These are phyloP conservation scores for Naganishia liquefaciens DNA, from an alignment of 1,284 basidiomycete genomes.

Conservation along the genomic window DNA sequence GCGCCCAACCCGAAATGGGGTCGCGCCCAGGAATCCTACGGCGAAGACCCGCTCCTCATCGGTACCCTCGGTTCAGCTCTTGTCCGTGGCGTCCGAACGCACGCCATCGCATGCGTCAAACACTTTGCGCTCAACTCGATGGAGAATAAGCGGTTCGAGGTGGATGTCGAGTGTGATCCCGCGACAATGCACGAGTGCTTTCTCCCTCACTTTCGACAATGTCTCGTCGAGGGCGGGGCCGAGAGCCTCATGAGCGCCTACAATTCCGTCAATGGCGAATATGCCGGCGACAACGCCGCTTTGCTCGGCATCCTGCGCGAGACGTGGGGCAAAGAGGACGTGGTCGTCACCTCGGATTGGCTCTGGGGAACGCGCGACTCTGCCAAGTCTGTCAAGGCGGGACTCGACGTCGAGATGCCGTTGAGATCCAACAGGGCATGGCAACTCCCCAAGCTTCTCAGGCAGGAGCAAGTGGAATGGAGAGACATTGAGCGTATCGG, in stretches of 20 bases:
- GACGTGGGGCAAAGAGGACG: constrained; percentile 25
- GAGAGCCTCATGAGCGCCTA: constrained; percentile 27
- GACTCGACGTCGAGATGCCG: constrained; percentile 26
- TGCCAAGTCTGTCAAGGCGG: constrained; percentile 10
- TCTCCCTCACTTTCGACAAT: constrained; percentile 25
- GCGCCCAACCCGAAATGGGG: constrained; percentile 26
- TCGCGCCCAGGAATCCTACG: constrained; percentile 22
- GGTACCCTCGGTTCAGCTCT: constrained; percentile 14
- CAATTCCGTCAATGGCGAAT: constrained; percentile 25
- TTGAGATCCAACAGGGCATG: constrained; percentile 2
- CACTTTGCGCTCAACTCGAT: constrained; percentile 29
- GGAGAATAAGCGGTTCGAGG: constrained; percentile 22
- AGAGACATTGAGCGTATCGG: constrained; percentile 3
- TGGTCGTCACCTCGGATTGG: constrained; percentile 26
- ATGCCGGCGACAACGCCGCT: constrained; percentile 4
- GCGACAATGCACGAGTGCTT: constrained; percentile 19
- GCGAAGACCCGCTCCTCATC: constrained; percentile 25
- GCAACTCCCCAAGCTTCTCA: neutral
- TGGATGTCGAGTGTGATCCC: constrained; percentile 12
- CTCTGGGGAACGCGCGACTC: constrained; percentile 16
- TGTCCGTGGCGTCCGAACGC: constrained; percentile 1
- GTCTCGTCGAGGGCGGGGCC: constrained; percentile 14
- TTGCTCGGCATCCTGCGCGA: constrained; percentile 4
- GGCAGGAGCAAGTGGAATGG: constrained; percentile 5
- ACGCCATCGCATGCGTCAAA: constrained; percentile 27